A percentile compares a stretch with the other conserved stretches of the same genome.
These are phyloP conservation scores for Colletotrichum sp. DNA, from an alignment of 2,329 filamentous ascomycete genomes.

Conservation along the genomic window DNA sequence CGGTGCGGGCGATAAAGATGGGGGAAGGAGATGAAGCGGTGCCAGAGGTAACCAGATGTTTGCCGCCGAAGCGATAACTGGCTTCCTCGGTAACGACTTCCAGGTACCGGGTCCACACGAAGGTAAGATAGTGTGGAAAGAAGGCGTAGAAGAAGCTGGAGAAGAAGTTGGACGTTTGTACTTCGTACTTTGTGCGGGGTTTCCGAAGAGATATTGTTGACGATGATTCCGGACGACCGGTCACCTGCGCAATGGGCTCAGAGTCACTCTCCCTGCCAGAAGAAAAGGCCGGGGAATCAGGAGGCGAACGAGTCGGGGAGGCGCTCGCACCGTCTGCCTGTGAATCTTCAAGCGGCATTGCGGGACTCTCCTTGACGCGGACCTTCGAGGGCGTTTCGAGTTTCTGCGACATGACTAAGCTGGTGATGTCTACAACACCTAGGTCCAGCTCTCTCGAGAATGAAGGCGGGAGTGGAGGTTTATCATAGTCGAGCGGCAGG, in stretches of 20 bases:
- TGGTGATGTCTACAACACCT: not conserved
- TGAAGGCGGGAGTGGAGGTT: not conserved
- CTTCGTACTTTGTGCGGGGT: not conserved
- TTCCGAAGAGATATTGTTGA: not conserved
- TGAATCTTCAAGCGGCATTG: not conserved
- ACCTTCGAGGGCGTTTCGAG: not conserved
- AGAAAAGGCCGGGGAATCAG: not conserved
- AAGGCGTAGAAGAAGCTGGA: not conserved
- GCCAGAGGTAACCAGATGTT: not conserved
- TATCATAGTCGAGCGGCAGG: not conserved
- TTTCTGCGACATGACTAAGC: not conserved
- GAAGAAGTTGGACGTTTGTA: not conserved
- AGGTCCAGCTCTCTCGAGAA: not conserved
- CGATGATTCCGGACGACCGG: too few species aligned
- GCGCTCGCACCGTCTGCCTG: not conserved
- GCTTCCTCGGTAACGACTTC: not conserved
- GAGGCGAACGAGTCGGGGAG: not conserved
- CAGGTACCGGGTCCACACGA: not conserved
- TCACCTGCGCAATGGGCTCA: not conserved
- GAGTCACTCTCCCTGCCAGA: not conserved
- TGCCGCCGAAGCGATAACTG: not conserved
- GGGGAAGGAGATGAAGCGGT: not conserved
- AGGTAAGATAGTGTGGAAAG: not conserved
- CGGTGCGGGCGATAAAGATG: not conserved
- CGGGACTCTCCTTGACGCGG: not conserved